Percentiles rank a stretch among this genome's conserved stretches.
These are phyloP conservation scores for Ascobolus immersus DNA, from an alignment of 495 filamentous ascomycete genomes.

Conservation along the genomic window DNA sequence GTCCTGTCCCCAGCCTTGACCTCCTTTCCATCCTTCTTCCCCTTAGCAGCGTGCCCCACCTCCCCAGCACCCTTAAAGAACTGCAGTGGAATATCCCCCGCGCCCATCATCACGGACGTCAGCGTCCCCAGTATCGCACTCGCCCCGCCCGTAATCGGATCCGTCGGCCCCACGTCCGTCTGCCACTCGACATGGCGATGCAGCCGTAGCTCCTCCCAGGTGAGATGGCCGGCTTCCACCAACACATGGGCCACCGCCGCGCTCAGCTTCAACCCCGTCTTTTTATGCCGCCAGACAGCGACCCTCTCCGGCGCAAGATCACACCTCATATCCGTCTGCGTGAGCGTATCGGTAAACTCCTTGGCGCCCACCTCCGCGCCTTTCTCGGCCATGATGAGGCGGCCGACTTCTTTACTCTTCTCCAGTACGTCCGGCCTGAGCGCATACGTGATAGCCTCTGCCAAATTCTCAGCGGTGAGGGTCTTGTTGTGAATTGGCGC, in stretches of 20 bases:
- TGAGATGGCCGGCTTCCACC: constrained; percentile 30
- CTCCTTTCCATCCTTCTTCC: constrained; percentile 21
- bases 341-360: neutral
- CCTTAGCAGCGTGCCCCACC: constrained; percentile 26
- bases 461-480: constrained; percentile 35
- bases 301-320: constrained; percentile 34
- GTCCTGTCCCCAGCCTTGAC: constrained; percentile 17
- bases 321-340: constrained; percentile 47
- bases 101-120: constrained; percentile 18
- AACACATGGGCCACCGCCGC: constrained; percentile 40
- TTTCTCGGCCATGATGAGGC: constrained; percentile 24
- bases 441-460: constrained; percentile 42
- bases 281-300: constrained; percentile 41
- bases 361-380: constrained; percentile 38
- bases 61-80: constrained; percentile 32
- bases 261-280: constrained; percentile 31
- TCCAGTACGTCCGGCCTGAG: constrained; percentile 30
- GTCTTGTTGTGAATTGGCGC: constrained; percentile 47
- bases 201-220: constrained; percentile 38
- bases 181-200: constrained; percentile 50
- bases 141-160: constrained; percentile 40
- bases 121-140: constrained; percentile 29
- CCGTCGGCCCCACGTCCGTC: constrained; percentile 52
- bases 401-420: constrained; percentile 30
- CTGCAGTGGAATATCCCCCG: constrained; percentile 8